Conservation (phyloP, 2,329 filamentous ascomycete species). For the Pyrenophora tritici-repentis region DNA sequence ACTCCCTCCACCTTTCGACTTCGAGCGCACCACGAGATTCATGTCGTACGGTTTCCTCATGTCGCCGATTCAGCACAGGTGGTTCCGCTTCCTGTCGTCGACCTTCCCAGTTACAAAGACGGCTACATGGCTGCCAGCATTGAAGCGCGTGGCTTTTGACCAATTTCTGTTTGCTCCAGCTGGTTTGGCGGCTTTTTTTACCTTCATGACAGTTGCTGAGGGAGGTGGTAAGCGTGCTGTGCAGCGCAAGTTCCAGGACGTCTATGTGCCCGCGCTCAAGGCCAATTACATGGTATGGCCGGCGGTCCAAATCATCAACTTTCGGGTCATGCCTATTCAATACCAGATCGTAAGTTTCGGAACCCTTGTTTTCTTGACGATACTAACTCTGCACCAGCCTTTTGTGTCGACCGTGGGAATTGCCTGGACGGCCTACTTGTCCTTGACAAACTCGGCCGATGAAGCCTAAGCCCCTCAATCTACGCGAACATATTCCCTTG, state of each 20-base stretch:
- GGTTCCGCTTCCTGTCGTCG: constrained; percentile 84
- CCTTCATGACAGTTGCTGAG: constrained; percentile 94
- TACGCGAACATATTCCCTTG: constrained; percentile 20
- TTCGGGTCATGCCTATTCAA: constrained; percentile 90
- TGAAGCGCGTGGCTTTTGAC: constrained; percentile 91
- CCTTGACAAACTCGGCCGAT: constrained; percentile 84
- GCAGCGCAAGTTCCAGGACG: constrained; percentile 83
- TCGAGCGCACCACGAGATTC: constrained; percentile 90
- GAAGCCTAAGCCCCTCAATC: constrained; percentile 54
- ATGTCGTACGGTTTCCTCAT: constrained; percentile 98
- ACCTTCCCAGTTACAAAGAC: constrained; percentile 84
- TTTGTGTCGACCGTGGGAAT: constrained; percentile 97
- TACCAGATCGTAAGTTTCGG: constrained; percentile 82
- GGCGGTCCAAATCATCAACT: constrained; percentile 94
- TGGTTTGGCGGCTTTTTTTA: constrained; percentile 87
- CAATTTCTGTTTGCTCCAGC: constrained; percentile 92
- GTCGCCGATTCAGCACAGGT: constrained; percentile 93
- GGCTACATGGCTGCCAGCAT: constrained; percentile 69
- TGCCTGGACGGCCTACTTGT: constrained; percentile 96
- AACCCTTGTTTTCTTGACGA: not conserved
- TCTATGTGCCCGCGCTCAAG: constrained; percentile 92
- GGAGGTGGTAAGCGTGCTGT: constrained; percentile 84
- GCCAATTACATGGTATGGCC: constrained; percentile 97
- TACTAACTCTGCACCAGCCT: constrained; percentile 61
- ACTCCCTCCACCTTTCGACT: constrained; percentile 86